A percentile compares a stretch with the other conserved stretches of the same genome.
Conservation (phyloP, 2,329 filamentous ascomycete genomes). For the Tolypocladium amazonense region DNA sequence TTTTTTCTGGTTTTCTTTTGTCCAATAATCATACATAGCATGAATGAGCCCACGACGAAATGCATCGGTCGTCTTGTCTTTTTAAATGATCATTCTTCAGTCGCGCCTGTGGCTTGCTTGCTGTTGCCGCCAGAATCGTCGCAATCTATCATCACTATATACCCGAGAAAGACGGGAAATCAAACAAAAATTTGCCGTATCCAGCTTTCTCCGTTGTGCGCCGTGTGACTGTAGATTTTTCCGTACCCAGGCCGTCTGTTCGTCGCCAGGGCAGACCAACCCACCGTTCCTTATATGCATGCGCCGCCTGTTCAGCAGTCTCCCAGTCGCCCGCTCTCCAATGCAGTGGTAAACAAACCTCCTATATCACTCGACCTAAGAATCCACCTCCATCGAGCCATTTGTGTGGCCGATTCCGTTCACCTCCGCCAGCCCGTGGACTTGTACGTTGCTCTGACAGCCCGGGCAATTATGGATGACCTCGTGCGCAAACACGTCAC, state of each 20-base stretch:
- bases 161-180: background rate
- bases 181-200: background rate
- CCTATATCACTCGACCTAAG: background rate
- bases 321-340: background rate
- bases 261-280: background rate
- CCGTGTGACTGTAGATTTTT: background rate
- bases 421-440: constrained; percentile 7
- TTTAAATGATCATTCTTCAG: background rate
- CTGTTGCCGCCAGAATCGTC: background rate
- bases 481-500: constrained; percentile 91
- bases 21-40: constrained; percentile 7
- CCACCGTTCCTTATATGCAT: background rate
- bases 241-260: background rate
- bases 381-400: constrained; percentile 34
- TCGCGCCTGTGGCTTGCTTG: background rate
- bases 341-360: background rate
- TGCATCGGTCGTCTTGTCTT: background rate
- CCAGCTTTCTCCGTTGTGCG: background rate
- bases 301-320: background rate
- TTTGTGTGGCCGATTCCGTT: constrained; percentile 24
- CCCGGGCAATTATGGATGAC: constrained; percentile 93
- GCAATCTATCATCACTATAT: background rate
- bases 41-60: constrained; percentile 1
- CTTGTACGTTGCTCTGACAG: constrained; percentile 48
- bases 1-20: background rate